Conservation (phyloP, 345 rosid genomes). For the Pistacia atlantica region DNA sequence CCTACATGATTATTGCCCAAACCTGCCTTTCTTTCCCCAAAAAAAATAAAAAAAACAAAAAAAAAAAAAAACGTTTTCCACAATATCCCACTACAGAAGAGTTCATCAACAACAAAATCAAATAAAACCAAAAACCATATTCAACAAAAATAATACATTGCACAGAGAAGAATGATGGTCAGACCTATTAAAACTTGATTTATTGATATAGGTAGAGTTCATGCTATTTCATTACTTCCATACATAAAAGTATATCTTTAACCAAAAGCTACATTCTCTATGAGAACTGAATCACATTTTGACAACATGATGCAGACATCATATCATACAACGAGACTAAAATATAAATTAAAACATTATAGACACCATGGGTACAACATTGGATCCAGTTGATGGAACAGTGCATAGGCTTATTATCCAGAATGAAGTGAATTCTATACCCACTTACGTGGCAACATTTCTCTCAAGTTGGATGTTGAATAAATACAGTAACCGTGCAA, state of each 20-base stretch:
- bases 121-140: not conserved
- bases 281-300: constrained; percentile 9
- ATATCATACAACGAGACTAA: not conserved
- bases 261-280: not conserved
- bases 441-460: constrained; percentile 89
- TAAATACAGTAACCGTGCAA: constrained; percentile 69
- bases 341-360: not conserved
- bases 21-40: not conserved
- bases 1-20: not conserved
- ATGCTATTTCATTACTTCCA: not conserved
- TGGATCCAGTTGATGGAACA: not conserved
- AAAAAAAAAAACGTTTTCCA: not conserved
- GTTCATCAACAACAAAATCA: not conserved
- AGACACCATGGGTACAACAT: constrained; percentile 11
- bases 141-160: constrained; percentile 3
- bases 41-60: too few species aligned
- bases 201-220: not conserved
- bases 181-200: not conserved
- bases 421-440: constrained; percentile 17
- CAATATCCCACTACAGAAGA: not conserved
- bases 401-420: not conserved
- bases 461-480: constrained; percentile 90
- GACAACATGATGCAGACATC: not conserved
- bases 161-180: not conserved
- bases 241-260: constrained; percentile 1